Conservation (phyloP, 2,329 filamentous ascomycete genomes). For the Cladobotryum mycophilum region DNA sequence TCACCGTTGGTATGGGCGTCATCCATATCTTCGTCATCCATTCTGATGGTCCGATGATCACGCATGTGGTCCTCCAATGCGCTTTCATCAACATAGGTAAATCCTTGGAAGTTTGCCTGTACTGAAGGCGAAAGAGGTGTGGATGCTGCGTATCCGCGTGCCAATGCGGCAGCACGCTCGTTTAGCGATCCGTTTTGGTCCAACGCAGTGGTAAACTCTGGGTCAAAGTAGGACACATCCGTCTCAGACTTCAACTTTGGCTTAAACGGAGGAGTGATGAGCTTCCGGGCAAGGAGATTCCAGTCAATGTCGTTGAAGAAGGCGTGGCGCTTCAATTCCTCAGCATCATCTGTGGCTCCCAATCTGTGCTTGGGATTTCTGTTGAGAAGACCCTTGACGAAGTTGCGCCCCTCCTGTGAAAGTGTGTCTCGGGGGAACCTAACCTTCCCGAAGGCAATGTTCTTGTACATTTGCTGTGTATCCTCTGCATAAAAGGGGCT, state of each 20-base stretch:
- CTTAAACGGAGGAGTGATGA: conserved; percentile 94
- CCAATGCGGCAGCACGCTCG: conserved; percentile 79
- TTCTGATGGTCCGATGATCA: conserved; percentile 35
- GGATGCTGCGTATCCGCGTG: conserved; percentile 78
- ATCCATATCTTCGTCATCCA: conserved; percentile 55
- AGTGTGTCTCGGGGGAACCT: conserved; percentile 91
- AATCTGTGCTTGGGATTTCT: conserved; percentile 93
- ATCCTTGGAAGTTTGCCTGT: conserved; percentile 96
- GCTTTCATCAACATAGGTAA: conserved; percentile 98
- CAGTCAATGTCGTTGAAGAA: conserved; percentile 96
- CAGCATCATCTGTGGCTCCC: conserved; percentile 83
- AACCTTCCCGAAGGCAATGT: conserved; percentile 98
- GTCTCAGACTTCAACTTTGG: conserved; percentile 93
- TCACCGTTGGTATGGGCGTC: conserved; percentile 37
- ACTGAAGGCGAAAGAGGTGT: conserved; percentile 92
- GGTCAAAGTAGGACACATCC: conserved; percentile 97
- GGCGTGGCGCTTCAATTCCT: conserved; percentile 86
- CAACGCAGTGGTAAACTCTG: conserved; percentile 93
- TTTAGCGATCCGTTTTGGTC: conserved; percentile 84
- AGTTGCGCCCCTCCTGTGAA: conserved; percentile 90
- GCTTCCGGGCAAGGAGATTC: conserved; percentile 80
- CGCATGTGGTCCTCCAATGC: conserved; percentile 82
- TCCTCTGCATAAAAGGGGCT: conserved; percentile 98
- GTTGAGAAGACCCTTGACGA: conserved; percentile 95
- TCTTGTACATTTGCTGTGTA: conserved; percentile 99